Evolutionary conservation across 495 filamentous ascomycete genomes (phyloP), one percentile per base, ranked within the genome.

Genomic region (Trichoderma erinaceum): DNA sequence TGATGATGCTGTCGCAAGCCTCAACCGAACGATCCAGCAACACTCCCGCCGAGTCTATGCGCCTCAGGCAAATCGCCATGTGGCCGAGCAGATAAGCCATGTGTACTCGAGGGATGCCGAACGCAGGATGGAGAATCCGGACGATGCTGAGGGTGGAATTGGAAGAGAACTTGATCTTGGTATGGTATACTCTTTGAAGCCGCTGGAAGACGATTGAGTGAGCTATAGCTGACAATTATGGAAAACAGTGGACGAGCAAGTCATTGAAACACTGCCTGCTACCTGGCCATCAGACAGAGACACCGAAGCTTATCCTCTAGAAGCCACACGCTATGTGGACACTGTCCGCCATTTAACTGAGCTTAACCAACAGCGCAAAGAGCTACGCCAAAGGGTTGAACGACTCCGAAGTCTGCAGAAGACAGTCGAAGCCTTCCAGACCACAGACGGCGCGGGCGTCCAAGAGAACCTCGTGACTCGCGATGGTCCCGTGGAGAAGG

Each of bases 31-130:
- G 27, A 78, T 92, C 46, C 85, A 84, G 66, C 88, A 90, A 69
- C 92, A 96, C 75, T 83, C 84, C 69, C 87, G 86, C 41, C 80
- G 88, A 43, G 88, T 87, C 18, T 93, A 94, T 77, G 85, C 88
- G 15, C 85, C 88, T 0, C 90, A 93, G 71, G 87, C 90, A 0
- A 86, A 88, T 67, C 85, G 91, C 44, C 89, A 93, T 78, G 85
- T 96, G 50, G 92, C 90, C 27, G 89, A 92, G 76, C 91, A 96
- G 80, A 88, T 96, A 56, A 87, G 93, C 71, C 79, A 77, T 65
- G 76, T 93, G 65, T 95, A 94, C 73, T 87, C 82, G 32, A 79
- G 77, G 61, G 75, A 70, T 66, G 77, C 65, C 41, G 78, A 73
- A 1, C 78, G 74, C 0, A 78, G 78, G 2, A 80, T 79, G 21